A percentile compares a stretch with the other conserved stretches of the same genome.
Conservation (phyloP, 1,284 basidiomycete species). For the Phellinidium pouzarii region DNA sequence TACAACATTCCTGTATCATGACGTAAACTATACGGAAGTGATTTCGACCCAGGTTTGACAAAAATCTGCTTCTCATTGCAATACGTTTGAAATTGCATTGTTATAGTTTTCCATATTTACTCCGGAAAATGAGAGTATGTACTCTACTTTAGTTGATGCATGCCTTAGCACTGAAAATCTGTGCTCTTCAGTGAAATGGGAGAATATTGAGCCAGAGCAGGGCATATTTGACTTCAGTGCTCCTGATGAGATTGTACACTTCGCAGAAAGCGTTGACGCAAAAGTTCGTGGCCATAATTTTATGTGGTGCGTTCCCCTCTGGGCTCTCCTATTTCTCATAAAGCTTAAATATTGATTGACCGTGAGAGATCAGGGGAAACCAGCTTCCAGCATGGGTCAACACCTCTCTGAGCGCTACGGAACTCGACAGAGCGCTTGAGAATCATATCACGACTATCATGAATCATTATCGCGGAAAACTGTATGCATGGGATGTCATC, state of each 20-base stretch:
- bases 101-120: conserved; percentile 17
- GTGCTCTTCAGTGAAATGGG: conserved; percentile 15
- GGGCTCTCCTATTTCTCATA: background rate
- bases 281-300: conserved; percentile 16
- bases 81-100: background rate
- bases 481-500: conserved; percentile 17
- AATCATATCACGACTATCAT: conserved; percentile 18
- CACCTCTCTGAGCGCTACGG: conserved; percentile 9
- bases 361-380: conserved; percentile 13
- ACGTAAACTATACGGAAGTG: conserved; percentile 14
- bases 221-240: conserved; percentile 15
- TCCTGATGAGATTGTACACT: conserved; percentile 16
- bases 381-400: conserved; percentile 18
- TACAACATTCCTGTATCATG: conserved; percentile 15
- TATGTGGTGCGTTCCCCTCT: conserved; percentile 3
- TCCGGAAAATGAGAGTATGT: conserved; percentile 18
- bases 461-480: conserved; percentile 16
- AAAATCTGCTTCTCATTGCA: background rate
- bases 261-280: conserved; percentile 17
- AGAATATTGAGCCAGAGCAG: conserved; percentile 15
- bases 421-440: conserved; percentile 14
- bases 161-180: background rate
- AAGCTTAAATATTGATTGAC: background rate
- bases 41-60: conserved; percentile 14
- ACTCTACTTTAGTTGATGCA: background rate